phyloP scores from a whole-genome alignment of 139 green algal genomes.

The Mesotaenium endlicherianum region DNA sequence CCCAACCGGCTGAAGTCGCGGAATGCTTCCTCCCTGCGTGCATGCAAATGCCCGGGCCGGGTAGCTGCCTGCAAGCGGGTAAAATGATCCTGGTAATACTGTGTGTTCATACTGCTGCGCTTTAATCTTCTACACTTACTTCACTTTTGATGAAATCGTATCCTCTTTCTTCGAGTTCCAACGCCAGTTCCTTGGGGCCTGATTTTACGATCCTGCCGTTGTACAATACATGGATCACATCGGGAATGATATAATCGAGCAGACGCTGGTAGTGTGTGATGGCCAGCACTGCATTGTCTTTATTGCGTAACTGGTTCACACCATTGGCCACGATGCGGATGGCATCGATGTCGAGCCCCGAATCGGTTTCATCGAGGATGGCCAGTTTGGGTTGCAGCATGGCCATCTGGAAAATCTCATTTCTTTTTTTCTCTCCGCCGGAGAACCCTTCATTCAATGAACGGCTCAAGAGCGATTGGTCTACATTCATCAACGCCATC shows the following conservation, averaged over 20 bases:
- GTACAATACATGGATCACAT: conserved; percentile 78
- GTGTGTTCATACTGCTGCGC: too few species aligned
- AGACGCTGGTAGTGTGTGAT: conserved; percentile 98
- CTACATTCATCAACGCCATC: too few species aligned
- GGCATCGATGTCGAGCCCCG: conserved; percentile 89
- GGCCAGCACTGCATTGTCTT: conserved; percentile 83
- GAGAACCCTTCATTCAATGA: conserved; percentile 99
- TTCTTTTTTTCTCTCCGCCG: conserved; percentile 98
- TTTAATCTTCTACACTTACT: too few species aligned
- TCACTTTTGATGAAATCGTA: conserved; percentile 56
- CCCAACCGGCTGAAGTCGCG: too few species aligned
- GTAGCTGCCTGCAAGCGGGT: too few species aligned
- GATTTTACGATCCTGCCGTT: conserved; percentile 66
- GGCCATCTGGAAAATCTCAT: conserved; percentile 88
- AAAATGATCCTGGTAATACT: too few species aligned
- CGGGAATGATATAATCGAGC: conserved; percentile 75
- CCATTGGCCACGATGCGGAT: conserved; percentile 65
- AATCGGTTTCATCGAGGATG: conserved; percentile 80
- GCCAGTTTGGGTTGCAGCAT: conserved; percentile 58
- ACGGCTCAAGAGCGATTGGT: too few species aligned
- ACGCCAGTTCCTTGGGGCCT: conserved; percentile 63
- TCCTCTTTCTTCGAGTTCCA: conserved; percentile 63
- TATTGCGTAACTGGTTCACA: conserved; percentile 68
- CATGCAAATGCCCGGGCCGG: too few species aligned
- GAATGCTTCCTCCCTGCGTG: too few species aligned